Evolutionary conservation across 2,329 filamentous ascomycete species (phyloP).

Genomic region (Phyllosticta ampelicida): DNA sequence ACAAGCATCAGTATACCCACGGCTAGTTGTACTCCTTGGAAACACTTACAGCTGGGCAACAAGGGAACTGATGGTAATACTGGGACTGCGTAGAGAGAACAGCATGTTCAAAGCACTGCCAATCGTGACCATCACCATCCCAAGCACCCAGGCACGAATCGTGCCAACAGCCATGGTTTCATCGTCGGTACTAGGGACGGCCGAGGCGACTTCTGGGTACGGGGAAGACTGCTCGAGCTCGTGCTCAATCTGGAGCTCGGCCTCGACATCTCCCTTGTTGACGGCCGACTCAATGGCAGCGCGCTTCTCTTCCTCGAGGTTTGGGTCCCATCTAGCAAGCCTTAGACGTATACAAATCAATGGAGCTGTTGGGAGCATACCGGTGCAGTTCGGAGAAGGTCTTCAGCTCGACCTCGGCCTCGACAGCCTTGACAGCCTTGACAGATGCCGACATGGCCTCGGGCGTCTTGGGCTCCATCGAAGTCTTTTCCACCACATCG

Average conservation of each 20-base stretch:
- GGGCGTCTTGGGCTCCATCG: background rate
- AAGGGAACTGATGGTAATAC: constrained; percentile 15
- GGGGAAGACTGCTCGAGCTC: constrained; percentile 13
- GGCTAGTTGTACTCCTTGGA: background rate
- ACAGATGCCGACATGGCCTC: background rate
- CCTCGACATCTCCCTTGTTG: constrained; percentile 20
- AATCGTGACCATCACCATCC: constrained; percentile 18
- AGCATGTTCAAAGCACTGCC: constrained; percentile 19
- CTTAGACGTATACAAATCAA: background rate
- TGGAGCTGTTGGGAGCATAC: background rate
- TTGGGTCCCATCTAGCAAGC: constrained; percentile 6
- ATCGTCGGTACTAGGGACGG: constrained; percentile 10
- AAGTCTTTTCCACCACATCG: background rate
- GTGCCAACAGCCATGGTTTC: constrained; percentile 10
- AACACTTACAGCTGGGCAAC: constrained; percentile 26
- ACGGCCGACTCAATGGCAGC: constrained; percentile 12
- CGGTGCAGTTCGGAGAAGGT: constrained; percentile 5
- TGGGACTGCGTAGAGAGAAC: constrained; percentile 20
- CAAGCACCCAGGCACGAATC: constrained; percentile 19
- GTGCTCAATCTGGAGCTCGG: constrained; percentile 13
- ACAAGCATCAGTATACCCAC: background rate
- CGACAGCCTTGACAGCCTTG: constrained; percentile 1
- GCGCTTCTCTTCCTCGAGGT: constrained; percentile 10
- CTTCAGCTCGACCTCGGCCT: constrained; percentile 5
- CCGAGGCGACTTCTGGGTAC: constrained; percentile 13